phyloP scores from a whole-genome alignment of 371 early-diverging fungal species.

The Dinochytrium kinnereticum region DNA sequence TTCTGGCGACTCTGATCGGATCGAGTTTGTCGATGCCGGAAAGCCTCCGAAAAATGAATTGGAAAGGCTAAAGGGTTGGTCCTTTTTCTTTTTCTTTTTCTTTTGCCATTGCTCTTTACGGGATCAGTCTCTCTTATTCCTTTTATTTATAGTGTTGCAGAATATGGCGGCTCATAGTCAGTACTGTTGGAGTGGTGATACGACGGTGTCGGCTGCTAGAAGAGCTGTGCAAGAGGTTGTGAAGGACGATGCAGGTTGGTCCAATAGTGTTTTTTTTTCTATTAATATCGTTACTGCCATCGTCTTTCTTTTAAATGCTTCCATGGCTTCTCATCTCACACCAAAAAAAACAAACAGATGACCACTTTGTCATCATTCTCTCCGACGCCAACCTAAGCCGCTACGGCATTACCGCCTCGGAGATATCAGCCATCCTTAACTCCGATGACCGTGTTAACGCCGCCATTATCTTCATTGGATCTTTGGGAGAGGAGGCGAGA shows the following conservation, averaged over 20 bases:
- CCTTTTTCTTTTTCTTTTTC: conserved; percentile 46
- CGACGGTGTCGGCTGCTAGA: conserved; percentile 73
- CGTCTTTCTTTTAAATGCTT: not conserved
- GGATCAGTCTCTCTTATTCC: not conserved
- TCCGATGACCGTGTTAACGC: conserved; percentile 54
- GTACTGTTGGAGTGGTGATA: conserved; percentile 59
- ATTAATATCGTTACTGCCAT: not conserved
- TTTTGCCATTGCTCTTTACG: too few species aligned
- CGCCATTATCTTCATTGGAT: conserved; percentile 43
- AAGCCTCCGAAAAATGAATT: conserved; percentile 79
- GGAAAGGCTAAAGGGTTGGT: conserved; percentile 65
- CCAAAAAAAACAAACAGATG: conserved; percentile 57
- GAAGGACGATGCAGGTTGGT: conserved; percentile 62
- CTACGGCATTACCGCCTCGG: conserved; percentile 78
- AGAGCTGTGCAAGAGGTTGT: conserved; percentile 73
- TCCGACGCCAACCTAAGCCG: conserved; percentile 87
- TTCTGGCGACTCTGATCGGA: conserved; percentile 77
- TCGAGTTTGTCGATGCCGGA: conserved; percentile 71
- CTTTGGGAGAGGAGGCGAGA: conserved; percentile 29
- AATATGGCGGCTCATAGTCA: conserved; percentile 39
- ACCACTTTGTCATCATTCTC: conserved; percentile 77
- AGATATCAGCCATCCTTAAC: conserved; percentile 56
- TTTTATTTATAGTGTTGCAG: conserved; percentile 20
- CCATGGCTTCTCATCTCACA: not conserved
- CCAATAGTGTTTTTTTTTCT: not conserved